Evolutionary conservation across 176 grass and related monocot species (phyloP), one percentile per base, ranked within the genome.

Genomic region (Elaeis guineensis): DNA sequence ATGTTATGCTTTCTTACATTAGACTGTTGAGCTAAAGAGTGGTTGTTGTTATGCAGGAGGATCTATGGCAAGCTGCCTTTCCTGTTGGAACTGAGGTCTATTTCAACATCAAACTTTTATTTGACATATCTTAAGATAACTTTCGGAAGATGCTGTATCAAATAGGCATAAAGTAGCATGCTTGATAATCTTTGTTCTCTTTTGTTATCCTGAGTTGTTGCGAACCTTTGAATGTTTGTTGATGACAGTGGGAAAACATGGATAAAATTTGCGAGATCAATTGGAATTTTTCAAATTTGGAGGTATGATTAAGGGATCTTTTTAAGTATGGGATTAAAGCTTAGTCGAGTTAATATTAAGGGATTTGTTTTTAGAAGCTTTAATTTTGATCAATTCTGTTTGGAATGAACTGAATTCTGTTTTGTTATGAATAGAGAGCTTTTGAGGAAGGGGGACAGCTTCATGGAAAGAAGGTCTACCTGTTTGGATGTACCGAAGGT

Each of bases 401-500:
- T 15, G 21, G 57, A 32, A 18, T 75, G 22, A 75, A 51, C 12
- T 39, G 12, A 61, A 51, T 32, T 72, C 61, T 68, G 1, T 44
- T 62, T 49, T 82, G 48, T 54, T 53, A n/a, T 50, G 52, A 62
- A 53, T 63, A 97, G 92, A 72, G 82, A 78, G 69, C 78, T 22
- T 80, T 90, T 61, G 84, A 91, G 59, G 87, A 88, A 74, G 81
- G 87, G 3, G 80, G 92, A 5, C 72, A 80, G 15, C 81, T 97
- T 58, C 67, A 91, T 73, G 84, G 78, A 17, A 97, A 97, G 73
- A 91, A 69, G 21, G 78, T 97, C 20, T 97, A 97, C 19, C 20
- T 97, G 60, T 97, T 97, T 72, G 87, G 84, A 52, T 85, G 84
- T 76, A 97, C 92, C 3, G 87, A 97, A 19, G 78, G 84, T 97